Conservation (phyloP, 2,329 filamentous ascomycete genomes). For the Capronia americana region DNA sequence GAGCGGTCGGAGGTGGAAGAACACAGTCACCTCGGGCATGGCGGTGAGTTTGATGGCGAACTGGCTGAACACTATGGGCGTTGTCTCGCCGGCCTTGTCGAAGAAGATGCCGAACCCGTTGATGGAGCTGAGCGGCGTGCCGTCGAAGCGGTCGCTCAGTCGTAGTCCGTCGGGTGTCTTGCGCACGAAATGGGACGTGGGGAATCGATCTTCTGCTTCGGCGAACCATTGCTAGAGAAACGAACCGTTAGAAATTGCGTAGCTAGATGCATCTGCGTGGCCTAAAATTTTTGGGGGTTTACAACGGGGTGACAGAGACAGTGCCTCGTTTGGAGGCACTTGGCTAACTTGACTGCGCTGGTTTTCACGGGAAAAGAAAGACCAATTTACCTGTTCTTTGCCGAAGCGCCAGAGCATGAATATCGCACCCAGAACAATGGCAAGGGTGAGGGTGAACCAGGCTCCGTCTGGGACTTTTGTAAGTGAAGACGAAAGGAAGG, state of each 20-base stretch:
- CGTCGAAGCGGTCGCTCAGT: constrained; percentile 51
- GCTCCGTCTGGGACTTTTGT: constrained; percentile 77
- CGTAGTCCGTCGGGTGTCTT: constrained; percentile 38
- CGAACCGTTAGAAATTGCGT: neutral
- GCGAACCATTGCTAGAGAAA: constrained; percentile 67
- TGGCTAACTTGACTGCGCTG: too few species aligned
- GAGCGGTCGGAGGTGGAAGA: constrained; percentile 74
- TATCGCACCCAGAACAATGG: constrained; percentile 65
- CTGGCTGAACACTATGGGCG: constrained; percentile 72
- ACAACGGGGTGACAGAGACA: neutral
- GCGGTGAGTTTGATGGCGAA: constrained; percentile 75
- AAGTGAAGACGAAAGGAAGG: constrained; percentile 72
- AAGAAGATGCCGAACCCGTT: constrained; percentile 75
- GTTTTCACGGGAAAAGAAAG: neutral
- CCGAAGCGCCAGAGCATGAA: constrained; percentile 80
- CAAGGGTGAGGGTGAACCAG: constrained; percentile 76
- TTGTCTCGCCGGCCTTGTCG: constrained; percentile 72
- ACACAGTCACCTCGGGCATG: constrained; percentile 71
- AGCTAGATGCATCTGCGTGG: neutral
- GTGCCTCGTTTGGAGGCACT: neutral
- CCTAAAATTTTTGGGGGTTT: too few species aligned
- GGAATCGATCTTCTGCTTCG: constrained; percentile 67
- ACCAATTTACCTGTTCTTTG: constrained; percentile 64
- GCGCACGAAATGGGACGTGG: constrained; percentile 49
- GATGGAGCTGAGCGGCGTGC: constrained; percentile 53